These are phyloP conservation scores for Cyanodermella asteris DNA, from an alignment of 2,329 filamentous ascomycete genomes.

Conservation along the genomic window DNA sequence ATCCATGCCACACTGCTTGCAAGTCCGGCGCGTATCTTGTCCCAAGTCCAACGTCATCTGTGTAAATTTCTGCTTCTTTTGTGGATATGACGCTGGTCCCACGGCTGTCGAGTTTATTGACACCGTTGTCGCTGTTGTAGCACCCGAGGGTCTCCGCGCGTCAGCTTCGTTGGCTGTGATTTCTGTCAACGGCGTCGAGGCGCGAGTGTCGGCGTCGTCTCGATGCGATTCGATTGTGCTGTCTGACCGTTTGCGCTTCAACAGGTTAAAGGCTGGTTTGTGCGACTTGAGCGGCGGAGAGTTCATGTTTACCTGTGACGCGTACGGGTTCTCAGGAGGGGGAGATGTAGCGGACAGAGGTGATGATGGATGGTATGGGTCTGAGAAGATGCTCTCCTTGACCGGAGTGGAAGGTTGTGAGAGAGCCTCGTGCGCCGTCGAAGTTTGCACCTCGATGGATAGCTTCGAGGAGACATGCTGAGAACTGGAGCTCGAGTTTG, in stretches of 20 bases:
- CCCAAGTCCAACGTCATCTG: constrained; percentile 42
- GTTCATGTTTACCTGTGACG: too few relatives aligned
- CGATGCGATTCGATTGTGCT: background rate
- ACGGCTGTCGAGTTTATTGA: background rate
- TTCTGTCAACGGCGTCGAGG: constrained; percentile 5
- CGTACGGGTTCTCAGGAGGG: too few relatives aligned
- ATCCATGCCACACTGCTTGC: constrained; percentile 41
- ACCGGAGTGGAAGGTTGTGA: constrained; percentile 1
- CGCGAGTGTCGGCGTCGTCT: constrained; percentile 1
- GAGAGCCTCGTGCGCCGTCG: background rate
- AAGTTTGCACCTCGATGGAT: background rate
- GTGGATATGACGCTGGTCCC: constrained; percentile 1
- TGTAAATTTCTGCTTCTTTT: constrained; percentile 15
- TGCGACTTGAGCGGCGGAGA: constrained; percentile 3
- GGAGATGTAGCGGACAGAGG: constrained; percentile 6
- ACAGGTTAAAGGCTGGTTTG: constrained; percentile 7
- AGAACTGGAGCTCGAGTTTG: background rate
- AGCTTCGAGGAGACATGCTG: too few relatives aligned
- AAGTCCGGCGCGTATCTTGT: constrained; percentile 31
- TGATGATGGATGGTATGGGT: constrained; percentile 5
- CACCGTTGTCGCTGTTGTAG: background rate
- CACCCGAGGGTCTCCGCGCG: background rate
- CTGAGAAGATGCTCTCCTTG: constrained; percentile 4
- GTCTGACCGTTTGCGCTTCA: constrained; percentile 8
- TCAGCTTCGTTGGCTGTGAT: constrained; percentile 5